These are phyloP conservation scores for Suhomyces terraborum DNA, from an alignment of 1,139 yeast genomes.

Conservation along the genomic window DNA sequence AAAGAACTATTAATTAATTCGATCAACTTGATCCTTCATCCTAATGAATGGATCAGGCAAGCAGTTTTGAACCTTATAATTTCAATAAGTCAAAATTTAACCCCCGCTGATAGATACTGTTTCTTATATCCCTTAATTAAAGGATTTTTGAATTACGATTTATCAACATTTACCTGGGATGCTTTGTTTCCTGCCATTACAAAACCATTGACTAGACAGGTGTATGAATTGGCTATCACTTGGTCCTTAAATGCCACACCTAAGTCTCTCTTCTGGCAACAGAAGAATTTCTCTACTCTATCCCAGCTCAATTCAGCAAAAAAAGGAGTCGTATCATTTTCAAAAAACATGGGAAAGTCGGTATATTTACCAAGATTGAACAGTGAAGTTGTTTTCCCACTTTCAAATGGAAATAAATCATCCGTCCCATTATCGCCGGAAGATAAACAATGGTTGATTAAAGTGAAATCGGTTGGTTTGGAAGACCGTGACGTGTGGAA, in stretches of 20 bases:
- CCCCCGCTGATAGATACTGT: constrained; percentile 81
- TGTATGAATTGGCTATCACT: constrained; percentile 62
- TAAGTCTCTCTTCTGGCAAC: constrained; percentile 79
- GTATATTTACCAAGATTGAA: constrained; percentile 36
- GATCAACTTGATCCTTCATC: constrained; percentile 60
- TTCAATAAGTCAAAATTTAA: constrained; percentile 60
- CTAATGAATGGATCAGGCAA: constrained; percentile 84
- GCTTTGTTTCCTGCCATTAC: constrained; percentile 64
- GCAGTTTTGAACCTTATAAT: constrained; percentile 63
- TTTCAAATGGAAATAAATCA: constrained; percentile 20
- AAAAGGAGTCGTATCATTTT: constrained; percentile 24
- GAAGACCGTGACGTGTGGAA: constrained; percentile 81
- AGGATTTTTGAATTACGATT: constrained; percentile 75
- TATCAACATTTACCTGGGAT: constrained; percentile 65
- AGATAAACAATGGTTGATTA: constrained; percentile 75
- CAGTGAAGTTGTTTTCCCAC: constrained; percentile 19
- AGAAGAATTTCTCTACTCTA: constrained; percentile 34
- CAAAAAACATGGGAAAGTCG: constrained; percentile 42
- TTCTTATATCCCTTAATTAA: constrained; percentile 80
- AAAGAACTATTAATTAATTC: constrained; percentile 38
- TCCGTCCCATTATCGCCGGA: constrained; percentile 50
- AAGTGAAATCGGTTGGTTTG: constrained; percentile 70
- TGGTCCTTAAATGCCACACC: constrained; percentile 72
- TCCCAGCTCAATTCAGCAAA: constrained; percentile 15
- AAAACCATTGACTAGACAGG: constrained; percentile 64